phyloP scores from a whole-genome alignment of 495 filamentous ascomycete species.

The Penicillium coprophilum region DNA sequence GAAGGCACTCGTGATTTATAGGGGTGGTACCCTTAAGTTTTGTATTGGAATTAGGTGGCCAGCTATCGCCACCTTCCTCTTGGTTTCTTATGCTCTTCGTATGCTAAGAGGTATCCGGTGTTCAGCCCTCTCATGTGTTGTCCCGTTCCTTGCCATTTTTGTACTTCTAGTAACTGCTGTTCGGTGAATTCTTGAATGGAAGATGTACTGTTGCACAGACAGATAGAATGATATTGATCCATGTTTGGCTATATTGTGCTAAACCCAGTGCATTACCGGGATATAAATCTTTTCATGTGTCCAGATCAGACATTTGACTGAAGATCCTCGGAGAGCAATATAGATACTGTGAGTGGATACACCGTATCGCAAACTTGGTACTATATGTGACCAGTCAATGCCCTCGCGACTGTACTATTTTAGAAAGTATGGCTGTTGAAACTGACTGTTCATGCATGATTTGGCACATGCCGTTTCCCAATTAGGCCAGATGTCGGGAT shows the following conservation, averaged over 20 bases:
- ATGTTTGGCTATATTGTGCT: background rate
- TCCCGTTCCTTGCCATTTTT: background rate
- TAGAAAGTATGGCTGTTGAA: background rate
- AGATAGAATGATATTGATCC: background rate
- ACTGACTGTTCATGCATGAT: background rate
- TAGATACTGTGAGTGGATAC: background rate
- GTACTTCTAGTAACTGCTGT: background rate
- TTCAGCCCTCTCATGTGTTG: no score
- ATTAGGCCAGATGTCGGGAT: background rate
- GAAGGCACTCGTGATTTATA: background rate
- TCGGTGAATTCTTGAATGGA: background rate
- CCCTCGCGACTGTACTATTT: background rate
- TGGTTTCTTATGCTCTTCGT: background rate
- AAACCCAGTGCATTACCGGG: background rate
- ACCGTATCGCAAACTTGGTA: background rate
- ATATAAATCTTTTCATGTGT: background rate
- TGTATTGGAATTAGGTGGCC: background rate
- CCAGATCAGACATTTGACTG: background rate
- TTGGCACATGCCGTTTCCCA: background rate
- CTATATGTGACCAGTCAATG: background rate
- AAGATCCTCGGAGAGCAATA: background rate
- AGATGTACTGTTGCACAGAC: background rate
- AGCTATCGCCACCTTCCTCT: background rate
- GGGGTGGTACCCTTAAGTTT: background rate
- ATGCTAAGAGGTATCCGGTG: background rate